These are phyloP conservation scores for Cocos nucifera DNA, from an alignment of 176 grass and related monocot species.

Conservation along the genomic window DNA sequence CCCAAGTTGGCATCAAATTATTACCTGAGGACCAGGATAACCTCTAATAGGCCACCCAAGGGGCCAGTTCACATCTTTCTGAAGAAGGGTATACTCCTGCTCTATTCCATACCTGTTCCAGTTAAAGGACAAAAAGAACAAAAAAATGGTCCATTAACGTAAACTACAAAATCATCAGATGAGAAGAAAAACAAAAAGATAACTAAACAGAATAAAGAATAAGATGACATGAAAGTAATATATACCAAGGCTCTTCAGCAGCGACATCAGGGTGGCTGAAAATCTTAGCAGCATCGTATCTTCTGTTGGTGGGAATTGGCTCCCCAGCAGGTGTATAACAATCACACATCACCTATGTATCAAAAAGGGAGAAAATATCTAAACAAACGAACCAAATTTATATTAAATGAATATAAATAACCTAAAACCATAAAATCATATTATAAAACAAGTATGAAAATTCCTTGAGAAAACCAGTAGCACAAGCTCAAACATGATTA, in stretches of 20 bases:
- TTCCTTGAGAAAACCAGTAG: not conserved
- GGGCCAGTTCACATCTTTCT: constrained; percentile 88
- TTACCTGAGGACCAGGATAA: constrained; percentile 84
- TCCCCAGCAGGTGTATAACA: constrained; percentile 68
- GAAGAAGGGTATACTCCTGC: constrained; percentile 94
- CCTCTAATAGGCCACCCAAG: constrained; percentile 87
- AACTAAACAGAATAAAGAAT: not conserved
- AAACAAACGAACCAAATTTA: no score
- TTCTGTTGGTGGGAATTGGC: constrained; percentile 77
- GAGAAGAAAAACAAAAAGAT: not conserved
- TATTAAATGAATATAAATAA: no score
- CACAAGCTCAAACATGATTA: no score
- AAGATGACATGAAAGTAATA: not conserved
- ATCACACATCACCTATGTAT: constrained; percentile 75
- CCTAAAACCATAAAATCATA: no score
- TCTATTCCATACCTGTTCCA: constrained; percentile 81
- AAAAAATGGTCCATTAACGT: not conserved
- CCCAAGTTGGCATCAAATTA: not conserved
- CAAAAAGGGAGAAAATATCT: not conserved
- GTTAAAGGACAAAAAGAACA: not conserved
- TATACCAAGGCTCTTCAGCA: constrained; percentile 78
- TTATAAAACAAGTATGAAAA: not conserved
- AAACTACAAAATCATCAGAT: not conserved
- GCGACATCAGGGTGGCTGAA: constrained; percentile 74
- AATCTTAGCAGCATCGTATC: constrained; percentile 49